phyloP scores from a whole-genome alignment of 306 rosid genomes.

The Fragaria ananassa region DNA sequence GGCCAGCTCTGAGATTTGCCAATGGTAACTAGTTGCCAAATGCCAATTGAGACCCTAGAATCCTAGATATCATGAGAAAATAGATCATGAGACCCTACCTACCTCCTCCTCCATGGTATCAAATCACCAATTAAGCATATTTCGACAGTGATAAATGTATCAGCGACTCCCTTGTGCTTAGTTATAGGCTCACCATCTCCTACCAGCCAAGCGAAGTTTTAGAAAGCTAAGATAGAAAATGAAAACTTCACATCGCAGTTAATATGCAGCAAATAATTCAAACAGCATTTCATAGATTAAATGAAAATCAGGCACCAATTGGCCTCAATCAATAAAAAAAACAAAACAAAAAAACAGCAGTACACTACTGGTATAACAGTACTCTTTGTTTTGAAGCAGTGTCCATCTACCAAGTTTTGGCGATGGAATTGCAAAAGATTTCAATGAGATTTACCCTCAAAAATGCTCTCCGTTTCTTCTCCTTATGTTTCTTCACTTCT shows the following conservation, averaged over 20 bases:
- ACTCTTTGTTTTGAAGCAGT: not conserved
- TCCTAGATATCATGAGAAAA: not conserved
- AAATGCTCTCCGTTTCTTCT: not conserved
- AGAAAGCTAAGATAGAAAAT: too few relatives aligned
- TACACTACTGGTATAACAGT: not conserved
- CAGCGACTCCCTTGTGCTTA: too few relatives aligned
- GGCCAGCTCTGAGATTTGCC: not conserved
- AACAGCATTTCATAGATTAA: not conserved
- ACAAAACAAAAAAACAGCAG: not conserved
- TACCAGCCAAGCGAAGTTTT: too few relatives aligned
- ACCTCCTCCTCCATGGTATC: not conserved
- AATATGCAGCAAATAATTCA: too few relatives aligned
- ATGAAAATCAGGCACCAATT: not conserved
- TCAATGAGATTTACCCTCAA: not conserved
- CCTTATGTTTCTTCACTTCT: not conserved
- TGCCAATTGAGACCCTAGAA: not conserved
- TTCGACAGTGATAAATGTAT: too few relatives aligned
- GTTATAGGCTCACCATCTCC: too few relatives aligned
- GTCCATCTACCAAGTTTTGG: not conserved
- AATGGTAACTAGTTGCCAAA: not conserved
- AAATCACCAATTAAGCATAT: too few relatives aligned
- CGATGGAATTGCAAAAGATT: not conserved
- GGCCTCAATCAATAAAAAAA: not conserved
- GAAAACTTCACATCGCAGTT: too few relatives aligned
- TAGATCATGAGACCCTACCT: not conserved